These are phyloP conservation scores for Toxicodendron radicans DNA, from an alignment of 345 rosid species.

Conservation along the genomic window DNA sequence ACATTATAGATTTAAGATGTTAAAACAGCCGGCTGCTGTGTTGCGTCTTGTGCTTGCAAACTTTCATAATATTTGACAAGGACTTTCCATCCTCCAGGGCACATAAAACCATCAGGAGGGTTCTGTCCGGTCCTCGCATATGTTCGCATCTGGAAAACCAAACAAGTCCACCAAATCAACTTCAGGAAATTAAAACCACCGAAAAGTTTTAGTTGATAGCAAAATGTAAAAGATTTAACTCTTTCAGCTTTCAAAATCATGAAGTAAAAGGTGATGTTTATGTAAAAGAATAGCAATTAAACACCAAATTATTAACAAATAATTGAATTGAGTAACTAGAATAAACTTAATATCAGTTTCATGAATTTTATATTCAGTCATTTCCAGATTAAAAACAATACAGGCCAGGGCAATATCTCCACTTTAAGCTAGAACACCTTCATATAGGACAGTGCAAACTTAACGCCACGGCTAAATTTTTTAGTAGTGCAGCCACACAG, in stretches of 20 bases:
- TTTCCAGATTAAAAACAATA: not conserved
- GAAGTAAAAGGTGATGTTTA: not conserved
- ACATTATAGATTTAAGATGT: conserved; percentile 30
- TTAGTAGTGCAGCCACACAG: no score
- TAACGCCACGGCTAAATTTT: not conserved
- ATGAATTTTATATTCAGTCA: not conserved
- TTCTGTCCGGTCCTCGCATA: conserved; percentile 83
- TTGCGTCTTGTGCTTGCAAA: conserved; percentile 60
- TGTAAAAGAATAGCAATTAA: not conserved
- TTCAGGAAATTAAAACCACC: not conserved
- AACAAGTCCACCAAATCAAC: not conserved
- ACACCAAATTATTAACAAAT: not conserved
- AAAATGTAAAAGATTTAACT: not conserved
- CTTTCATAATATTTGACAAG: conserved; percentile 79
- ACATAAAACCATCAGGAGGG: conserved; percentile 98
- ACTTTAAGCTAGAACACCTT: not conserved
- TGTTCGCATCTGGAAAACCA: conserved; percentile 63
- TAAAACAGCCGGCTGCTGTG: conserved; percentile 37
- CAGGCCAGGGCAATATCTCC: not conserved
- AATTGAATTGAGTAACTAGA: no score
- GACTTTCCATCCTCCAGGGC: conserved; percentile 90
- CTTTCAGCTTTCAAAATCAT: not conserved
- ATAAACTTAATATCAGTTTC: not conserved
- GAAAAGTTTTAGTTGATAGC: not conserved
- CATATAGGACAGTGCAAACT: not conserved